These are phyloP conservation scores for Ustilago cynodontis DNA, from an alignment of 1,284 basidiomycete species.

Conservation along the genomic window DNA sequence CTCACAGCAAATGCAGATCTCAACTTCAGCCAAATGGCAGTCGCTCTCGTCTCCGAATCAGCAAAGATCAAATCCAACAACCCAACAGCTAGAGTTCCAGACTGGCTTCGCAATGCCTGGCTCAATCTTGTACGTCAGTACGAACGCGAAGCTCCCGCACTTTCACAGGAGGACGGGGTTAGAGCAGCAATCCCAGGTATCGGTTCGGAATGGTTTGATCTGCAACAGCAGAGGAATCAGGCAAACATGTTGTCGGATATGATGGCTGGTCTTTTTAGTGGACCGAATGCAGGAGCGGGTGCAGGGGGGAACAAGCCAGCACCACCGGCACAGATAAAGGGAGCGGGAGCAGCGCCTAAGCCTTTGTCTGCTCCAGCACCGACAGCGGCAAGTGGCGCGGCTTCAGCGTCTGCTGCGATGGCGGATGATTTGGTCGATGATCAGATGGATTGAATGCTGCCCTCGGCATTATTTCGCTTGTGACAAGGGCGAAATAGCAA, in stretches of 20 bases:
- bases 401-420: slow-evolving; percentile 5
- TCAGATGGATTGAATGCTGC: slow-evolving; percentile 50
- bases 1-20: slow-evolving; percentile 64
- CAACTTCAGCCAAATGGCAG: slow-evolving; percentile 66
- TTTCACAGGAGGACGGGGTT: slow-evolving; percentile 43
- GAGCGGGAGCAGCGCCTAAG: slow-evolving; percentile 16
- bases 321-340: slow-evolving; percentile 7
- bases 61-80: slow-evolving; percentile 3
- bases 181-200: slow-evolving; percentile 42
- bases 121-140: slow-evolving; percentile 49
- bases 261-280: slow-evolving; percentile 57
- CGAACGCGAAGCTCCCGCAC: slow-evolving; percentile 49
- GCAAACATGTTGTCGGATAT: slow-evolving; percentile 60
- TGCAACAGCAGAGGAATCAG: slow-evolving; percentile 36
- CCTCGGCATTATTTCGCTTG: no score
- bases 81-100: slow-evolving; percentile 17
- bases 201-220: slow-evolving; percentile 46
- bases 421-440: slow-evolving; percentile 52
- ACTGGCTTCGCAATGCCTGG: slow-evolving; percentile 51
- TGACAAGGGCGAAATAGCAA: no score
- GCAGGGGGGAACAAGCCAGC: slow-evolving; percentile 20
- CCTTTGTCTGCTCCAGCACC: slow-evolving; percentile 10
- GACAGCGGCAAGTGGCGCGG: not conserved
- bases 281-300: not conserved
- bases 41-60: slow-evolving; percentile 56